Base-by-base conservation (phyloP, 108 stramenopile species). In the Cylindrotheca closterium region DNA sequence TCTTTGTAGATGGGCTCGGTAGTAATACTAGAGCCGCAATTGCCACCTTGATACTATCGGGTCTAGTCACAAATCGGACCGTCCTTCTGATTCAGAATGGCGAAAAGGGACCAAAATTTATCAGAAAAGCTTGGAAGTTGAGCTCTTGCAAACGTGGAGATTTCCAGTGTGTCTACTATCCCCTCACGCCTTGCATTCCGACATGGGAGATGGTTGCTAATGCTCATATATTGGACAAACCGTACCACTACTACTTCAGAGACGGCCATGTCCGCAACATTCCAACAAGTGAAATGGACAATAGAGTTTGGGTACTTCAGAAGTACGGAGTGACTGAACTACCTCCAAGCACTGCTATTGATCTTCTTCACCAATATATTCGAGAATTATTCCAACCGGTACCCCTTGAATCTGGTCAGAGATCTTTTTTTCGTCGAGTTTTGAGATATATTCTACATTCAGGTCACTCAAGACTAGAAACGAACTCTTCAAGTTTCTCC, bases 131-230 rank as follows among this genome's bases (percentile, higher is more conserved):
- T 19, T 71, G 62, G 62, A 4, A 61, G 8, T 23, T 71, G 48
- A 55, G 48, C 0, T 53, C 51, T 7, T 71, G 70, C 24, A 30
- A 21, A 4, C 54, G 70, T n/a, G 28, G 50, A 32, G 70, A 71
- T 37, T 23, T 63, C 27, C 62, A 71, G 31, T 71, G 70, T 30
- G 27, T 61, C 25, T 71, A 57, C 29, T 47, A 57, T 15, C 70
- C 70, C 4, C 53, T 32, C 17, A 30, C 70, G 3, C 70, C 70
- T n/a, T 71, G 70, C 31, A 51, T 24, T 25, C 52, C 28, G 62
- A 71, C 33, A 22, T 71, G 27, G 55, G 32, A 50, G 28, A 18
- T 24, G 24, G 48, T 22, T 5, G n/a, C 7, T 7, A 22, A 1
- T 49, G 21, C 23, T 26, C 28, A 49, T 3, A 62, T 15, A 18